Conservation (phyloP, 768 basidiomycete species). For the Leccinum rimulosum region DNA sequence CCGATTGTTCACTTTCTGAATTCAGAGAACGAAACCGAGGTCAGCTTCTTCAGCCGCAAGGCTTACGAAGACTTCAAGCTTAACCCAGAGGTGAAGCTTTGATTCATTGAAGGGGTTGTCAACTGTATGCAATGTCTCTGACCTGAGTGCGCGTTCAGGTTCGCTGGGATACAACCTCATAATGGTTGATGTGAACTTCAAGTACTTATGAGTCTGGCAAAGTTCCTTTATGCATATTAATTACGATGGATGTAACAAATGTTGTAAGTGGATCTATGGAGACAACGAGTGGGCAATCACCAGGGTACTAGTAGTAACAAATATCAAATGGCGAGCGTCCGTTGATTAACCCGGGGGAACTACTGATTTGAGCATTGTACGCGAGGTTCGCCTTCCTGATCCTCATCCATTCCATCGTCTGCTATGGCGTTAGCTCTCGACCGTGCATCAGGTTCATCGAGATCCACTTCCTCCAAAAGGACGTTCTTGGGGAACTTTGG, state of each 20-base stretch:
- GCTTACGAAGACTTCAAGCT: slow-evolving; percentile 79
- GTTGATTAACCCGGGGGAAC: slow-evolving; percentile 15
- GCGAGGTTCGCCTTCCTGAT: slow-evolving; percentile 78
- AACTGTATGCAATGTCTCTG: not conserved
- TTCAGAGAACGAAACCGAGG: slow-evolving; percentile 92
- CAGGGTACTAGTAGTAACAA: slow-evolving; percentile 22
- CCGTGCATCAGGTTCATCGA: slow-evolving; percentile 72
- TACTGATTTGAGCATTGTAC: slow-evolving; percentile 96
- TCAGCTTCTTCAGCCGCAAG: slow-evolving; percentile 83
- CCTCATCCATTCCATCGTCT: slow-evolving; percentile 92
- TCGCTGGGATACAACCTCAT: slow-evolving; percentile 27
- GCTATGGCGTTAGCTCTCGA: slow-evolving; percentile 46
- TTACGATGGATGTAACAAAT: slow-evolving; percentile 30
- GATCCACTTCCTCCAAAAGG: slow-evolving; percentile 77
- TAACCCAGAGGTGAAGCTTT: slow-evolving; percentile 62
- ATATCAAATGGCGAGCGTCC: slow-evolving; percentile 20
- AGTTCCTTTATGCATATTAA: slow-evolving; percentile 25
- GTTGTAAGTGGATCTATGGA: slow-evolving; percentile 30
- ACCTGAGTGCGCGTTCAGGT: slow-evolving; percentile 14
- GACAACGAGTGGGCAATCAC: slow-evolving; percentile 17
- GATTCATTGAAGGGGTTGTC: too few relatives aligned
- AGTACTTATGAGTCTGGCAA: not conserved
- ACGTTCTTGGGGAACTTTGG: slow-evolving; percentile 66
- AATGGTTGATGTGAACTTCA: not conserved
- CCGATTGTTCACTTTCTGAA: not conserved